Conservation (phyloP, 257 asterid genomes). For the Solanum infundibuliforme region DNA sequence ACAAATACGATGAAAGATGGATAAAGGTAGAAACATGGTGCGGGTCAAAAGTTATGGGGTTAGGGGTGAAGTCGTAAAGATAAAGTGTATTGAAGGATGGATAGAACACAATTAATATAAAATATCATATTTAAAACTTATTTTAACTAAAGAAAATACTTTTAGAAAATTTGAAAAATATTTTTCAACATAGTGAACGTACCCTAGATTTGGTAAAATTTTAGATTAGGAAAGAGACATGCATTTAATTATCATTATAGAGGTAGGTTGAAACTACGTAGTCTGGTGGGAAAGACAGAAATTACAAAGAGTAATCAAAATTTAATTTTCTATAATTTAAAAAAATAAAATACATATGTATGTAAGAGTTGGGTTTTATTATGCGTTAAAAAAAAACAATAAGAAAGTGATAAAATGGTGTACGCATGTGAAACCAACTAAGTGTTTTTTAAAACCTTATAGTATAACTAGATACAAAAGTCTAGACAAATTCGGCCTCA, state of each 20-base stretch:
- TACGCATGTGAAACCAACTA: background rate
- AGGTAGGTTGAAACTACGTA: background rate
- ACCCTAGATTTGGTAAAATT: background rate
- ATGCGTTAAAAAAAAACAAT: background rate
- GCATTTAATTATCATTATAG: too few relatives aligned
- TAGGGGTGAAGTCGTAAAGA: background rate
- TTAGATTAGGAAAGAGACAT: background rate
- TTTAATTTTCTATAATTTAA: too few relatives aligned
- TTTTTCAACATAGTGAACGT: too few relatives aligned
- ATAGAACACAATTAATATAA: background rate
- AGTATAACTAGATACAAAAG: background rate
- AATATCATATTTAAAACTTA: too few relatives aligned
- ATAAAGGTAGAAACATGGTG: too few relatives aligned
- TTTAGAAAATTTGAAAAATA: too few relatives aligned
- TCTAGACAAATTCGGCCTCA: too few relatives aligned
- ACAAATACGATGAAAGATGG: too few relatives aligned
- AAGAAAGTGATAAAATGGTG: background rate
- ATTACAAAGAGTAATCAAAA: background rate
- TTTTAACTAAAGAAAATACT: too few relatives aligned
- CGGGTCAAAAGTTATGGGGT: background rate
- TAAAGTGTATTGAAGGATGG: background rate
- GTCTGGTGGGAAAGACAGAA: too few relatives aligned
- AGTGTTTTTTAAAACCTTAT: background rate
- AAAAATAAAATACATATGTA: too few relatives aligned
- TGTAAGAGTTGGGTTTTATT: background rate